These are phyloP conservation scores for Mallotus repandus DNA, from an alignment of 441 rosid genomes.

Conservation along the genomic window DNA sequence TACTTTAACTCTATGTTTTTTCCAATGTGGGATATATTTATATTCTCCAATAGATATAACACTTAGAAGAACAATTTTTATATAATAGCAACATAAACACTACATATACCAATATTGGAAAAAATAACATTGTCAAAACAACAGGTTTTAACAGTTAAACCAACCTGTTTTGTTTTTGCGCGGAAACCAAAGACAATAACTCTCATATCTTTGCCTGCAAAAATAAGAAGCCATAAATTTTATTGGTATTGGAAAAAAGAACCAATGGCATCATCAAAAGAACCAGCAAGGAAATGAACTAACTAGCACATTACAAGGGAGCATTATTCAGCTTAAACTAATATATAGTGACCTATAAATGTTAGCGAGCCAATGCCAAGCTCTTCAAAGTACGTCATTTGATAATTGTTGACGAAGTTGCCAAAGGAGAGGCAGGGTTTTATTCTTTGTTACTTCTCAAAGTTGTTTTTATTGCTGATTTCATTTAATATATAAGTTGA, in stretches of 20 bases:
- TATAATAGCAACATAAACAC: neutral
- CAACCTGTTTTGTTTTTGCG: constrained; percentile 88
- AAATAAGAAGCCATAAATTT: constrained; percentile 22
- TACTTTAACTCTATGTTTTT: no score
- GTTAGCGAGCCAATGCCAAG: neutral
- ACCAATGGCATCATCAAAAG: constrained; percentile 18
- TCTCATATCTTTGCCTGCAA: constrained; percentile 98
- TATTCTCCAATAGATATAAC: neutral
- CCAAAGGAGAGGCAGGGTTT: neutral
- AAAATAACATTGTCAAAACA: neutral
- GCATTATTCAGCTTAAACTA: neutral
- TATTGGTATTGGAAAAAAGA: neutral
- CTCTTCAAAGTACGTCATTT: neutral
- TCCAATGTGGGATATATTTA: no score
- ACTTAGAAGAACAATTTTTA: neutral
- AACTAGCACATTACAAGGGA: neutral
- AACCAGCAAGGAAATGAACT: constrained; percentile 10
- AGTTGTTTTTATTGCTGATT: neutral
- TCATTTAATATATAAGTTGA: neutral
- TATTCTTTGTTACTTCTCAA: neutral
- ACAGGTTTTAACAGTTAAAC: constrained; percentile 12
- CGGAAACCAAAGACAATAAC: constrained; percentile 89
- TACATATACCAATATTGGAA: neutral
- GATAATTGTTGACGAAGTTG: neutral
- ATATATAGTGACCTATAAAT: neutral